Evolutionary conservation across 2,329 filamentous ascomycete genomes (phyloP), one percentile per base, ranked within the genome.

Genomic region (Magnaporthales sp.): DNA sequence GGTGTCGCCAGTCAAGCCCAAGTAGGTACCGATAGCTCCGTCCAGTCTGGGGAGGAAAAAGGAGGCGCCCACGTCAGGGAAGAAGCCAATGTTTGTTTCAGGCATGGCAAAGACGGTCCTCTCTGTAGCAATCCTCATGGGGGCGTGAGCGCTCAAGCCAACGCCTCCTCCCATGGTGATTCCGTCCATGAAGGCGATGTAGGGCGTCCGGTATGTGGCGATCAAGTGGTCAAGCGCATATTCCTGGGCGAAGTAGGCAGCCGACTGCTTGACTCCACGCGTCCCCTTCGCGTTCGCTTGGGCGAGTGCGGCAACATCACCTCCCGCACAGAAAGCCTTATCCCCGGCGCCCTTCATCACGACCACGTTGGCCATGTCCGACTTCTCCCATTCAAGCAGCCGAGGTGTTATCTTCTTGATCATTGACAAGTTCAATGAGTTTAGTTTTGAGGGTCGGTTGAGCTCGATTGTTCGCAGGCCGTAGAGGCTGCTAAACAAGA

Each of bases 101-200:
- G 95, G 95, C 95, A 99, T 99, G 72, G 96, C 93, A 74, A 99
- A 98, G 63, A 96, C 80, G 6, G 95, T 99, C 75, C 90, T 90
- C 80, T 99, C 95, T 2, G 95, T 99, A 51, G 95, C 95, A 75
- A 99, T 96, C 68, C 95, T 86, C 84, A 99, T 94, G 3, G 95
- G 96, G 2, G 95, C 94, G 78, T 99, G 96, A 65, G 97, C 86
- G 77, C 91, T 96, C 67, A 99, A 85, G 7, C 95, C 95, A 66
- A 98, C 95, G 71, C 95, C 95, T 67, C 95, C 95, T 67, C 95
- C 95, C 95, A 99, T 99, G 65, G 96, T 99, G 77, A 97, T 91
- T 68, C 95, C 95, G 75, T 99, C 95, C 89, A 99, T 96, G 75
- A 98, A 91, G 32, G 95, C 91, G 65, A 99, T 87, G 75, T 95